A percentile compares a stretch with the other conserved stretches of the same genome.
Evolutionary conservation across 768 basidiomycete genomes (phyloP).

Genomic region (Lentinula edodes): DNA sequence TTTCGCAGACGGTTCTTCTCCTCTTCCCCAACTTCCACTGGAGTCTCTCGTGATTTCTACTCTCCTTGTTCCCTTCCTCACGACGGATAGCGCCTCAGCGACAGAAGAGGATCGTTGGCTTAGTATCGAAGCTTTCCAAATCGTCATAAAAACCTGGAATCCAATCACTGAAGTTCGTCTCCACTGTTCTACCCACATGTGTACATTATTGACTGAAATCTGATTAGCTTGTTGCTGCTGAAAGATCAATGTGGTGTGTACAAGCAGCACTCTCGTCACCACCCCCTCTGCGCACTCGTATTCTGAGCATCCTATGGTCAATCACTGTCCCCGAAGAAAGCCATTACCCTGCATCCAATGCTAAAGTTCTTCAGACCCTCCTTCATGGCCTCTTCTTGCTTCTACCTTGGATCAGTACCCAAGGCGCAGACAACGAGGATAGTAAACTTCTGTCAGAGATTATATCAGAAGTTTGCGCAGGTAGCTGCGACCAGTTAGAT

Average conservation of each 20-base stretch:
- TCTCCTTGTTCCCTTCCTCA: conserved; percentile 51
- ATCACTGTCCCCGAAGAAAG: conserved; percentile 39
- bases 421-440: conserved; percentile 24
- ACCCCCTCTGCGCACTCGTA: conserved; percentile 35
- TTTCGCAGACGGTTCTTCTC: conserved; percentile 18
- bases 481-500: conserved; percentile 45
- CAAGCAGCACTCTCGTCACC: conserved; percentile 45
- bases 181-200: neutral
- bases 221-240: conserved; percentile 38
- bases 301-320: conserved; percentile 44
- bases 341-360: conserved; percentile 34
- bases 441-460: conserved; percentile 32
- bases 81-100: conserved; percentile 23
- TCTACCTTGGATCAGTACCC: conserved; percentile 31
- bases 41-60: conserved; percentile 57
- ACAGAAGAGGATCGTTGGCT: conserved; percentile 48
- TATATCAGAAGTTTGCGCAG: conserved; percentile 38
- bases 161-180: conserved; percentile 47
- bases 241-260: conserved; percentile 68
- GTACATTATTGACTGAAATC: neutral
- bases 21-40: conserved; percentile 39
- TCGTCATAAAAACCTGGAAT: conserved; percentile 51
- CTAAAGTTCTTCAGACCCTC: conserved; percentile 45
- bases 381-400: conserved; percentile 47
- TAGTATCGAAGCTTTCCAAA: conserved; percentile 59